Conservation (phyloP, 177 flowering plant species). For the Telopea speciosissima region DNA sequence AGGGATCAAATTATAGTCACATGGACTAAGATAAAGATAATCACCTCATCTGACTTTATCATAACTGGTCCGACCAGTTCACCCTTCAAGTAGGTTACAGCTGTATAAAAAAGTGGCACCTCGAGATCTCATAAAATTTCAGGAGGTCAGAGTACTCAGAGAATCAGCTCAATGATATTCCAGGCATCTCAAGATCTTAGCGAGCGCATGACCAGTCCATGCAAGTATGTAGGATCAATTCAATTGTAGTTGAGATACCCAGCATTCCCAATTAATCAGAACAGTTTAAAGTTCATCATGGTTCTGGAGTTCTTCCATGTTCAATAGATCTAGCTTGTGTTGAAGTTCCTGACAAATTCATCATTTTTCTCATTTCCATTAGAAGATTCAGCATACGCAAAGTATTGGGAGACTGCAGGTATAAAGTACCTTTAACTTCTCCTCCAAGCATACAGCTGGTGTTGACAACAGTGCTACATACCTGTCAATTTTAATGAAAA, state of each 20-base stretch:
- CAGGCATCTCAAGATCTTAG: background rate
- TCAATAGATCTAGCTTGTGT: slow-evolving; percentile 60
- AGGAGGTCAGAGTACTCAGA: background rate
- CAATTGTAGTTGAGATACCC: background rate
- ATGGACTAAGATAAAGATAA: too few species aligned
- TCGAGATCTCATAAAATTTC: background rate
- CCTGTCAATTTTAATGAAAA: slow-evolving; percentile 36
- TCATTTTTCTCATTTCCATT: background rate
- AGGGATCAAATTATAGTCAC: too few species aligned
- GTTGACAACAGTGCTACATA: slow-evolving; percentile 77
- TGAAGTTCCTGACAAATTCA: slow-evolving; percentile 58
- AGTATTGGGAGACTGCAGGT: background rate
- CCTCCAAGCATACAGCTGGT: slow-evolving; percentile 71
- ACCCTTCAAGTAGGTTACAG: background rate
- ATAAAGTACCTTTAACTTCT: slow-evolving; percentile 64
- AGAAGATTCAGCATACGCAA: background rate
- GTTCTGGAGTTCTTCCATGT: slow-evolving; percentile 45
- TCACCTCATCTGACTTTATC: background rate
- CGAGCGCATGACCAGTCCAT: background rate
- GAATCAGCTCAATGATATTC: background rate
- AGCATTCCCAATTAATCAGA: background rate
- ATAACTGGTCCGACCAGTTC: background rate
- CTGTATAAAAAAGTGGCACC: slow-evolving; percentile 4
- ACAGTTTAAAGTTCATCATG: slow-evolving; percentile 54
- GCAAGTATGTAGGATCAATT: background rate